Percentiles rank a stretch among this genome's conserved stretches.
These are phyloP conservation scores for Dactylellina cionopaga DNA, from an alignment of 2,329 filamentous ascomycete species.

Conservation along the genomic window DNA sequence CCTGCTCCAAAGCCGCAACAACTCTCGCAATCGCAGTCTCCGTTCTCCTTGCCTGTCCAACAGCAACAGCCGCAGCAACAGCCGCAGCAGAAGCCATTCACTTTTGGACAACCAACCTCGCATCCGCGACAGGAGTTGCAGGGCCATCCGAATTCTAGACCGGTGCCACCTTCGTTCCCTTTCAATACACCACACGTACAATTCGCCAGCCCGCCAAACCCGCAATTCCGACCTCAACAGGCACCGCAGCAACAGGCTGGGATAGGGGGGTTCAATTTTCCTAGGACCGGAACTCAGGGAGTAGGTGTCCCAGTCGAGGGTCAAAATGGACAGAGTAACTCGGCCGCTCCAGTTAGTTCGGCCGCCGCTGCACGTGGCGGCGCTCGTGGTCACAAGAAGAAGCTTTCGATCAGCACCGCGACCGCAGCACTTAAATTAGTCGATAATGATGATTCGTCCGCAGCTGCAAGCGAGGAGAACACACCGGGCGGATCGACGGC, in stretches of 20 bases:
- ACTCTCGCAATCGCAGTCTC: conserved; percentile 48
- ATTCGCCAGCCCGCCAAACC: conserved; percentile 41
- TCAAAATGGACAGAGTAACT: conserved; percentile 26
- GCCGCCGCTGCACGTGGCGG: conserved; percentile 19
- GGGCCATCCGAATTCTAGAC: conserved; percentile 32
- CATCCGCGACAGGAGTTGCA: conserved; percentile 46
- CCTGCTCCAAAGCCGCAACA: conserved; percentile 53
- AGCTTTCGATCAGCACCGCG: conserved; percentile 52
- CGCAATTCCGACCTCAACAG: conserved; percentile 49
- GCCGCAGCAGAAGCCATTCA: conserved; percentile 25
- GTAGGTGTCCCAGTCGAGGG: conserved; percentile 18
- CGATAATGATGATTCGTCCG: conserved; percentile 47
- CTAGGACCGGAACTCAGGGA: conserved; percentile 25
- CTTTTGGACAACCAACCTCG: conserved; percentile 44
- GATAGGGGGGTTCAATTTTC: conserved; percentile 35
- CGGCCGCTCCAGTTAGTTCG: conserved; percentile 11
- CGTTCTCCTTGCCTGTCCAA: conserved; percentile 25
- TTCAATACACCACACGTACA: conserved; percentile 51
- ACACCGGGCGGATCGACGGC: conserved; percentile 42
- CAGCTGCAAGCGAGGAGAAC: conserved; percentile 36
- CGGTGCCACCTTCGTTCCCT: conserved; percentile 39
- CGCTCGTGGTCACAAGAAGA: conserved; percentile 51
- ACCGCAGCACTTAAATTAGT: conserved; percentile 49
- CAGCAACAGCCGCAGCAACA: conserved; percentile 33
- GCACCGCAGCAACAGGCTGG: conserved; percentile 34